A percentile compares a stretch with the other conserved stretches of the same genome.
Conservation (phyloP, 768 basidiomycete species). For the Russula foetens region DNA sequence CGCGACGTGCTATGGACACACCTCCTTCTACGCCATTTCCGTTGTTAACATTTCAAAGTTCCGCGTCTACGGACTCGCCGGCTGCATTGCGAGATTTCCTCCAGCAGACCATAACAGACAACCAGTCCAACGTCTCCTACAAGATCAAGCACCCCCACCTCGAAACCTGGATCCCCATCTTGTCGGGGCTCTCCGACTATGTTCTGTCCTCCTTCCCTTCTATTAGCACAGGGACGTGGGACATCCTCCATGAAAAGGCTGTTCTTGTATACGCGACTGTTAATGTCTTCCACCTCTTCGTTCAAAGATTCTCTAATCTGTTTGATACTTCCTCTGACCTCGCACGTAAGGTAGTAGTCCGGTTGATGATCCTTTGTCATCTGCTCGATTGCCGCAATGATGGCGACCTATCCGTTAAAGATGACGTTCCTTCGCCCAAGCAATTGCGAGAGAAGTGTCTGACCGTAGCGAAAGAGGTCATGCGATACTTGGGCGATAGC, state of each 20-base stretch:
- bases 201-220: conserved; percentile 49
- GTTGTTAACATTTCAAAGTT: conserved; percentile 16
- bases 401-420: conserved; percentile 32
- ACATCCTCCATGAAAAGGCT: conserved; percentile 48
- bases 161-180: conserved; percentile 41
- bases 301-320: conserved; percentile 43
- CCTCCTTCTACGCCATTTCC: conserved; percentile 17
- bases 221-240: conserved; percentile 43
- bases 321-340: conserved; percentile 39
- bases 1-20: conserved; percentile 7
- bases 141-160: conserved; percentile 25
- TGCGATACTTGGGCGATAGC: conserved; percentile 40
- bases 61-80: conserved; percentile 10
- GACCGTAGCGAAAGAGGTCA: conserved; percentile 35
- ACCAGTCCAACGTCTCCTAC: conserved; percentile 6
- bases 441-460: conserved; percentile 42
- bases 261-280: conserved; percentile 46
- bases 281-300: conserved; percentile 43
- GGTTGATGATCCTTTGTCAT: conserved; percentile 45
- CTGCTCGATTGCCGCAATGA: conserved; percentile 55
- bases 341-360: conserved; percentile 41
- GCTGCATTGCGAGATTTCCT: conserved; percentile 20
- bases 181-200: conserved; percentile 39
- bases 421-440: conserved; percentile 37
- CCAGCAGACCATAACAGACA: conserved; percentile 13